A percentile compares a stretch with the other conserved stretches of the same genome.
Evolutionary conservation across 768 basidiomycete species (phyloP).

Genomic region (Rubroboletus pulcherrimus): DNA sequence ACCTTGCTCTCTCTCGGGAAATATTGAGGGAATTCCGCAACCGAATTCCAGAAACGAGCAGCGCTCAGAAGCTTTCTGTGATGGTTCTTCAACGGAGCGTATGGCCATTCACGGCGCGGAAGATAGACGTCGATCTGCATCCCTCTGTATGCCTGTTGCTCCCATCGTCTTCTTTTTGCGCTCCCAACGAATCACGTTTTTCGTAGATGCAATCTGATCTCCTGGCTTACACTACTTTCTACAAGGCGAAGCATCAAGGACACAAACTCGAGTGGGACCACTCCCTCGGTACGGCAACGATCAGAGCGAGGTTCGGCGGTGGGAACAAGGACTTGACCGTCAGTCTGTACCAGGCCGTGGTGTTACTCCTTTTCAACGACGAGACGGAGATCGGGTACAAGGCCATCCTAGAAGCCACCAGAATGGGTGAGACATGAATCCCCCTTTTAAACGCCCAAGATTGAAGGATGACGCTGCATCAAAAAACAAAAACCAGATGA

Average conservation of each 20-base stretch:
- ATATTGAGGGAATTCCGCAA: conserved; percentile 62
- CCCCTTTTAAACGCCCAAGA: too few relatives aligned
- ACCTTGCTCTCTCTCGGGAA: conserved; percentile 75
- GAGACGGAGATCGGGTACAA: conserved; percentile 53
- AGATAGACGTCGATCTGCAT: conserved; percentile 51
- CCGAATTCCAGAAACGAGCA: conserved; percentile 36
- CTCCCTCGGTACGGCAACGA: conserved; percentile 75
- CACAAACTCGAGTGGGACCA: conserved; percentile 84
- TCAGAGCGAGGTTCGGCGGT: conserved; percentile 64
- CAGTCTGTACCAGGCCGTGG: conserved; percentile 85
- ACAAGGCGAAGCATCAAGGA: conserved; percentile 73
- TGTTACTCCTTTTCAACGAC: conserved; percentile 84
- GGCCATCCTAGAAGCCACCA: conserved; percentile 64
- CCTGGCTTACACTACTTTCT: conserved; percentile 59
- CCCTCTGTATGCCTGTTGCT: conserved; percentile 38
- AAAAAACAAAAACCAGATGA: conserved; percentile 44
- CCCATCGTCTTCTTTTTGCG: not conserved
- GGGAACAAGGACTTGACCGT: conserved; percentile 85
- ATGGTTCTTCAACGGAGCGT: conserved; percentile 86
- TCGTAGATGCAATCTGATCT: conserved; percentile 73
- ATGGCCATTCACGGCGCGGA: conserved; percentile 74
- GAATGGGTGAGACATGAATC: conserved; percentile 56
- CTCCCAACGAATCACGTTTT: conserved; percentile 6
- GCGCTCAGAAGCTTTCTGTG: conserved; percentile 54
- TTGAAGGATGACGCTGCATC: too few relatives aligned